Conservation (phyloP, 2,329 filamentous ascomycete species). For the Cadophora malorum region DNA sequence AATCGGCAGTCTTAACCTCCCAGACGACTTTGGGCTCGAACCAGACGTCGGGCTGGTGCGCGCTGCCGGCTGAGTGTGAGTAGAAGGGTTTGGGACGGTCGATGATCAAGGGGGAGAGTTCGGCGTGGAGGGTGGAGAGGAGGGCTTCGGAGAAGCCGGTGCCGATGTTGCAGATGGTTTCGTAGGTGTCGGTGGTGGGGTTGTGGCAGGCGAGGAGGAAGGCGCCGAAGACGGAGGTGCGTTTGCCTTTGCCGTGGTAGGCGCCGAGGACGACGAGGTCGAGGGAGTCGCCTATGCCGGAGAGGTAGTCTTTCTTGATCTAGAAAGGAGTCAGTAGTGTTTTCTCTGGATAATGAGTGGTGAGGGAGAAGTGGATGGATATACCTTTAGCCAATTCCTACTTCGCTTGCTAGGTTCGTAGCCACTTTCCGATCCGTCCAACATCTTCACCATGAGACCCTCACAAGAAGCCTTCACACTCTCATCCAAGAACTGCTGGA, state of each 20-base stretch:
- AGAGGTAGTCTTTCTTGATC: constrained; percentile 98
- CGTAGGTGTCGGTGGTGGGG: constrained; percentile 77
- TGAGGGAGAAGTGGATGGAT: constrained; percentile 24
- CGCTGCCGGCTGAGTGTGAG: constrained; percentile 78
- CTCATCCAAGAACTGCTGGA: constrained; percentile 90
- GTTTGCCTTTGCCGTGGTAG: constrained; percentile 93
- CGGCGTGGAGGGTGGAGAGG: constrained; percentile 82
- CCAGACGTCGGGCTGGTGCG: constrained; percentile 98
- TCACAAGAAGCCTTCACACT: constrained; percentile 96
- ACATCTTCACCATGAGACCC: constrained; percentile 99
- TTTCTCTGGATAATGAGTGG: background rate
- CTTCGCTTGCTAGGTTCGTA: constrained; percentile 97
- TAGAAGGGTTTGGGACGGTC: constrained; percentile 95
- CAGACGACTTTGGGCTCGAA: constrained; percentile 94
- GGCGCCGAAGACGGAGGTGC: constrained; percentile 92
- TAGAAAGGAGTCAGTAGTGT: constrained; percentile 43
- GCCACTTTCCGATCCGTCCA: constrained; percentile 88
- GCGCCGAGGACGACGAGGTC: constrained; percentile 95
- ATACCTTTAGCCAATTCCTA: constrained; percentile 96
- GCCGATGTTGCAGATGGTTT: constrained; percentile 97
- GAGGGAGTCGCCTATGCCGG: constrained; percentile 91
- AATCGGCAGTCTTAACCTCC: constrained; percentile 96
- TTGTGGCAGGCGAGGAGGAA: constrained; percentile 97
- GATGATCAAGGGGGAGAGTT: constrained; percentile 80
- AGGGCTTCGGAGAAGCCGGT: constrained; percentile 96